phyloP scores from a whole-genome alignment of 2,329 filamentous ascomycete genomes.

The Colletotrichum sojae region DNA sequence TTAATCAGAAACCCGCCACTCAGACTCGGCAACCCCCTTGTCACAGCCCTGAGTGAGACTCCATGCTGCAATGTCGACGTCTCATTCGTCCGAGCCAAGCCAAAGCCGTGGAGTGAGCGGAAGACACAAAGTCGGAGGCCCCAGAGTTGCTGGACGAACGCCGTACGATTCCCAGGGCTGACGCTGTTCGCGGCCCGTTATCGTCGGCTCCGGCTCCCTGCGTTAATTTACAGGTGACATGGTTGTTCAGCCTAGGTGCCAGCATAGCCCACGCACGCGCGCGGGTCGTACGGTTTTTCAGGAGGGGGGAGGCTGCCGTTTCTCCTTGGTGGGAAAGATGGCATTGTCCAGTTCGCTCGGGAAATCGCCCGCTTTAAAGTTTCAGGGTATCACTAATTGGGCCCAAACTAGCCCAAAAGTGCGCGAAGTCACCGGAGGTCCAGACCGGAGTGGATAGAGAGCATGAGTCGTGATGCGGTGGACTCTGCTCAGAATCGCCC shows the following conservation, averaged over 20 bases:
- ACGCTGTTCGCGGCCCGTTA: constrained; percentile 2
- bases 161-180: neutral
- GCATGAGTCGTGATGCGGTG: constrained; percentile 22
- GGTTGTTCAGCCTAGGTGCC: constrained; percentile 1
- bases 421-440: constrained; percentile 7
- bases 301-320: constrained; percentile 3
- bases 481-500: neutral
- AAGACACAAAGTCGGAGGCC: neutral
- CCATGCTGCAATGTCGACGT: constrained; percentile 7
- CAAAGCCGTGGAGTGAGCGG: constrained; percentile 17
- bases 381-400: constrained; percentile 20
- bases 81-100: constrained; percentile 4
- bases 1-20: constrained; percentile 38
- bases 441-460: constrained; percentile 22
- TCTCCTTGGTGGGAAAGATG: constrained; percentile 24
- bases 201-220: constrained; percentile 11
- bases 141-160: neutral
- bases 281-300: constrained; percentile 10
- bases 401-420: constrained; percentile 24
- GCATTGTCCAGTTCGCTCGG: neutral
- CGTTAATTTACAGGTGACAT: constrained; percentile 19
- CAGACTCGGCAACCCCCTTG: neutral
- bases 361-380: neutral
- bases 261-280: neutral
- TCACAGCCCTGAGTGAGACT: neutral